Conservation (phyloP, 202 grass and related monocot species). For the Musa balbisiana region DNA sequence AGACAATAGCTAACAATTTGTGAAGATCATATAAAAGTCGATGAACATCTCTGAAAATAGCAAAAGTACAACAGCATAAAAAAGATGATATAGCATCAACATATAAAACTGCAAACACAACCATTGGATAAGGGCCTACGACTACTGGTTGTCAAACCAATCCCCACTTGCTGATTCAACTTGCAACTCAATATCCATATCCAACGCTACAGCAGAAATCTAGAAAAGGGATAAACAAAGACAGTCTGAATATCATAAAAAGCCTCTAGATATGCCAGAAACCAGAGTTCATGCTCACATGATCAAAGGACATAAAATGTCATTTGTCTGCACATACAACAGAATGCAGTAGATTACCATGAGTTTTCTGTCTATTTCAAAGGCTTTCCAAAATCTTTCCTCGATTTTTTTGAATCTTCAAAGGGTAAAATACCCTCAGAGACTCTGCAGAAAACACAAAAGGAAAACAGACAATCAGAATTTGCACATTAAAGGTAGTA, state of each 20-base stretch:
- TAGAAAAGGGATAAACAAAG: neutral
- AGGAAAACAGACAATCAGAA: neutral
- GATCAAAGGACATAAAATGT: neutral
- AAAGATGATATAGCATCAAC: neutral
- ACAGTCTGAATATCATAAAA: neutral
- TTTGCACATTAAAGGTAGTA: neutral
- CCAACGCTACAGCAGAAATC: neutral
- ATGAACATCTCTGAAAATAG: neutral
- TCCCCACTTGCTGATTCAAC: neutral
- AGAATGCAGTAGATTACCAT: neutral
- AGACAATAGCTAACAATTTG: neutral
- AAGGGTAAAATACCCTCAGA: neutral
- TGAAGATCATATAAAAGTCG: neutral
- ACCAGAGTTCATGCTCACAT: neutral
- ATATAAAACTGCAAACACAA: constrained; percentile 4
- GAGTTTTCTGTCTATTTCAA: constrained; percentile 1
- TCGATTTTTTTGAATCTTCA: neutral
- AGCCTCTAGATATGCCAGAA: neutral
- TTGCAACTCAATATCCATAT: neutral
- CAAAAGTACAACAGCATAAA: constrained; percentile 9
- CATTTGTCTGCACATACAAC: neutral
- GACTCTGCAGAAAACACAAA: neutral
- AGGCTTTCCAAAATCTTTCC: constrained; percentile 4
- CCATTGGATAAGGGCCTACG: constrained; percentile 4
- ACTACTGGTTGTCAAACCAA: neutral